Evolutionary conservation across 495 filamentous ascomycete species (phyloP), one percentile per base, ranked within the genome.

Genomic region (Neohortaea acidophila): DNA sequence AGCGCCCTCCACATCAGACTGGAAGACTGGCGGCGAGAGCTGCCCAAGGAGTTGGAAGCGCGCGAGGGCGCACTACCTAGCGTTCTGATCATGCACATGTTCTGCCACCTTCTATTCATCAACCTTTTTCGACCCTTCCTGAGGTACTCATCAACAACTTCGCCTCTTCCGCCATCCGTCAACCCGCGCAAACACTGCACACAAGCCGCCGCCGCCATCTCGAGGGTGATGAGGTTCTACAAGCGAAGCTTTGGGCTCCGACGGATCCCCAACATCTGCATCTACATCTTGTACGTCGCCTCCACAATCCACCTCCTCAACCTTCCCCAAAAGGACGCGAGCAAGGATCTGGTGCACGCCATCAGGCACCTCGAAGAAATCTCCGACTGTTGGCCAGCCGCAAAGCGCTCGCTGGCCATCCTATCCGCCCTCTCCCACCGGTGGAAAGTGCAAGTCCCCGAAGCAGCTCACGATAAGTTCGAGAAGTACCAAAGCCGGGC

Each of bases 61-160:
- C 87, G 76, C 54, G 89, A 94, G 40, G 85, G 84, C 1, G 77
- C 85, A 38, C 64, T 97, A 17, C 84, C 89, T 1, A 82, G 79
- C 51, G 79, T 86, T 4, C 72, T 97, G 14, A 68, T 94, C 15
- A 94, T 92, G 82, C 89, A 96, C 63, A 94, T 96, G 89, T 87
- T 96, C 58, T 91, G 84, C 56, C 86, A 96, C 51, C 69, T 94
- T 1, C 79, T 94, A 25, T 89, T 87, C 53, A 94, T 97, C 44
- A 91, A 97, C 49, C 75, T 96, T 7, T 97, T 93, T 63, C 82
- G 89, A 3, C 87, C 89, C 0, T 97, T 97, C 56, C 69, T 97
- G 24, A 91, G 86, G 57, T 94, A 94, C 55, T 79, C 73, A 9
- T 79, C 75, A 38, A 58, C 70, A 14, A 77, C 70, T 4, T 89